Evolutionary conservation across 139 green algal genomes (phyloP), one percentile per base, ranked within the genome.

Genomic region (Chlamydomonas eustigma): DNA sequence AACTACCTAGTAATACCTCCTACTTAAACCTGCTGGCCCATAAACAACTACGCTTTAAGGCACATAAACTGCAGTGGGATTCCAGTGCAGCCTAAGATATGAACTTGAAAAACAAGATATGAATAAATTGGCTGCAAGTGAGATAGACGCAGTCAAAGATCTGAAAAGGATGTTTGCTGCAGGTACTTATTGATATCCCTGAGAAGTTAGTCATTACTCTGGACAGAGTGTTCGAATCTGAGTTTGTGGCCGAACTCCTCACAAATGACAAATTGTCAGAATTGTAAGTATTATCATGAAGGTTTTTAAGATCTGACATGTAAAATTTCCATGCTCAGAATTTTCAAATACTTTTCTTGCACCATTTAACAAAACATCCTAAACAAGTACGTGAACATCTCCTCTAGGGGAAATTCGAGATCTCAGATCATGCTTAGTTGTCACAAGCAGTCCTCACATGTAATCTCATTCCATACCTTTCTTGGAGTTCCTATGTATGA

Each of bases 201-300:
- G 90, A 97, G 52, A 70, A 87, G 36, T 77, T 98, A 22, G 75
- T 93, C 1, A 88, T 98, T 1, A 96, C 93, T 0, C 79, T 98
- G 25, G 91, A 95, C 52, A 77, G 90, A 34, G 85, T 97, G 1
- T 93, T 97, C 81, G 87, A 93, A 51, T 88, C 92, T 66, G 88
- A 91, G 64, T 86, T 81, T 30, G 76, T 95, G 8, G 94, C 92
- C 6, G 94, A 98, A 85, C 85, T 97, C 78, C 81, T 98, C 6
- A 97, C 93, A 1, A 94, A 91, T 18, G 88, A 91, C 77, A 97
- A 97, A 85, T 91, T 98, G 50, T 90, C 78, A 32, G 94, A 98
- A 87, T 83, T 98, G 44, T 58, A 18, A 70, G 63, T 70, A 28
- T 22, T 63, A 63, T 24, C 22, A 22, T 63, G 50, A 22, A 63